Percentiles rank a stretch among this genome's conserved stretches.
Conservation (phyloP, 768 basidiomycete species). For the Podaxis mareebaensis region DNA sequence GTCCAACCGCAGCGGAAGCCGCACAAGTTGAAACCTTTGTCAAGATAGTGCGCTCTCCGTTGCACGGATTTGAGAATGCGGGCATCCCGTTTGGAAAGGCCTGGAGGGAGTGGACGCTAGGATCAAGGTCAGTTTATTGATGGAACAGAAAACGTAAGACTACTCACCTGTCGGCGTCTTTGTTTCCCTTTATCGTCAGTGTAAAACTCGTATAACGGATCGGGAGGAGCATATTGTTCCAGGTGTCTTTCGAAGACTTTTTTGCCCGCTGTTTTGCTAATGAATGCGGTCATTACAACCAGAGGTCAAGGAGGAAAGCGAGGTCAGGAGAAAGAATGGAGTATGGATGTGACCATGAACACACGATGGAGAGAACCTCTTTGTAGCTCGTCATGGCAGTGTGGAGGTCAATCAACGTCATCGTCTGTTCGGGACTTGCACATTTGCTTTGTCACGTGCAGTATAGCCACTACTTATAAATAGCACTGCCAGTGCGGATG, state of each 20-base stretch:
- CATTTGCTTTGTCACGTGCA: background rate
- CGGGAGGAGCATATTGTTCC: constrained; percentile 65
- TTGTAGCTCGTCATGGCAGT: background rate
- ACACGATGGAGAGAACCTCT: background rate
- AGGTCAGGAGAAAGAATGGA: background rate
- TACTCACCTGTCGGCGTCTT: constrained; percentile 56
- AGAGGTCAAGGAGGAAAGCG: background rate
- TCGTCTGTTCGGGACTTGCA: background rate
- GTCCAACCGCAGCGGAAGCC: constrained; percentile 89
- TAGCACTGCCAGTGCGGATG: too few species aligned
- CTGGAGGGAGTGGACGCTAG: constrained; percentile 71
- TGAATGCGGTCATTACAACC: constrained; percentile 28
- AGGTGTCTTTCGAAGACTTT: constrained; percentile 67
- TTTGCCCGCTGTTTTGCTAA: constrained; percentile 46
- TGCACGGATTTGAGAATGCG: constrained; percentile 75
- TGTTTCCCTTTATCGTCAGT: constrained; percentile 55
- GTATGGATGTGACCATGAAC: background rate
- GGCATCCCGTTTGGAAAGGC: constrained; percentile 74
- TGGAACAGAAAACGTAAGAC: background rate
- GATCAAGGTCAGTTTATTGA: background rate
- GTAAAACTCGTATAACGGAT: constrained; percentile 74
- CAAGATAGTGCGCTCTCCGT: constrained; percentile 79
- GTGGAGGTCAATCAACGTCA: constrained; percentile 7
- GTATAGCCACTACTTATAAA: background rate
- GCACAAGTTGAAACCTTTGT: constrained; percentile 80